A percentile compares a stretch with the other conserved stretches of the same genome.
Conservation (phyloP, 2,329 filamentous ascomycete species). For the Ilyonectria robusta region DNA sequence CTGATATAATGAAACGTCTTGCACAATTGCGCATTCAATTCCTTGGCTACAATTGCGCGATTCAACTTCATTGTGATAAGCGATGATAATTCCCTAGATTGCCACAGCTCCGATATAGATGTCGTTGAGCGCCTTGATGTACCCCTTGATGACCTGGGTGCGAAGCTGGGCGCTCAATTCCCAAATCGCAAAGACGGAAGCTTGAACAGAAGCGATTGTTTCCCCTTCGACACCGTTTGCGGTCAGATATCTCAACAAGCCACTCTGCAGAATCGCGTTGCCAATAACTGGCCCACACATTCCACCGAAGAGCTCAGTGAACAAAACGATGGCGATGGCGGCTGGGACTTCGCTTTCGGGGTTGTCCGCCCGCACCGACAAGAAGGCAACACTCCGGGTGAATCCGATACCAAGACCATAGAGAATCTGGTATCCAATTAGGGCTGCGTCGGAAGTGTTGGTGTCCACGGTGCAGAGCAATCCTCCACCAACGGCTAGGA, state of each 20-base stretch:
- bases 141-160: slow-evolving; percentile 8
- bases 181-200: neutral
- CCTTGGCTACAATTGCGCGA: neutral
- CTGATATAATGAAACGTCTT: too few species aligned
- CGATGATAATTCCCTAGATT: slow-evolving; percentile 1
- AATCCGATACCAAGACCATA: slow-evolving; percentile 10
- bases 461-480: slow-evolving; percentile 3
- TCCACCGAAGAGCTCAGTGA: neutral
- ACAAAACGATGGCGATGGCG: slow-evolving; percentile 4
- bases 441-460: neutral
- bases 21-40: too few species aligned
- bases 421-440: slow-evolving; percentile 10
- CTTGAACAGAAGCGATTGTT: neutral
- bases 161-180: neutral
- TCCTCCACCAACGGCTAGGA: slow-evolving; percentile 7
- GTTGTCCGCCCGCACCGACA: slow-evolving; percentile 12
- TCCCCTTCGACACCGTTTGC: neutral
- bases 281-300: neutral
- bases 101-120: slow-evolving; percentile 9
- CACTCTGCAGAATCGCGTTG: neutral
- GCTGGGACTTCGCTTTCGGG: neutral
- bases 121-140: slow-evolving; percentile 10
- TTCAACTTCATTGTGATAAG: neutral
- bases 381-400: slow-evolving; percentile 1
- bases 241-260: neutral